These are phyloP conservation scores for Eleusine coracana DNA, from an alignment of 176 grass and related monocot species.

Conservation along the genomic window DNA sequence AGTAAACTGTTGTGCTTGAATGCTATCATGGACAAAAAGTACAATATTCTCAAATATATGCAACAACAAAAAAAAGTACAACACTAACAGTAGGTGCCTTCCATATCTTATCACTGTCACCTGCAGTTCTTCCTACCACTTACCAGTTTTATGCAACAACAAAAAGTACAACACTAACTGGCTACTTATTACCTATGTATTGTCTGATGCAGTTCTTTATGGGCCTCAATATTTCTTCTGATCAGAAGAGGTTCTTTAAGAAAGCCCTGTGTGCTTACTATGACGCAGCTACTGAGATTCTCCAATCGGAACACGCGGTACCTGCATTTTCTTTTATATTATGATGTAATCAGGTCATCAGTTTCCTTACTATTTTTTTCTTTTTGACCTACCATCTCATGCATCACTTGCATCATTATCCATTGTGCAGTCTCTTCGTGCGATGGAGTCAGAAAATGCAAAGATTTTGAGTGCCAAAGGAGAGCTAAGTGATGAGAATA, in stretches of 20 bases:
- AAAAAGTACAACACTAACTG: neutral
- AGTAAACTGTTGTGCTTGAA: neutral
- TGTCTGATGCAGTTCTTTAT: constrained; percentile 73
- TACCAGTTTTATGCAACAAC: too few species aligned
- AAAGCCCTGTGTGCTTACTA: constrained; percentile 87
- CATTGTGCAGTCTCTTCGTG: constrained; percentile 73
- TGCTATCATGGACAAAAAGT: constrained; percentile 12
- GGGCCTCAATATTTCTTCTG: constrained; percentile 79
- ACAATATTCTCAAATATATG: too few species aligned
- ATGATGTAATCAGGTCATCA: too few species aligned
- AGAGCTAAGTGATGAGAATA: constrained; percentile 85
- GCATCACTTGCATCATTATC: constrained; percentile 24
- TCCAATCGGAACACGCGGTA: constrained; percentile 89
- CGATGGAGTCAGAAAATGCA: constrained; percentile 91
- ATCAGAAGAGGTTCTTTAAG: constrained; percentile 97
- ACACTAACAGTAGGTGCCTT: neutral
- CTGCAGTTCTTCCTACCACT: neutral
- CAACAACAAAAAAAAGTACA: too few species aligned
- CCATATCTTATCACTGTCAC: constrained; percentile 1
- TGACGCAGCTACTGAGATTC: constrained; percentile 79
- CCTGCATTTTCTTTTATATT: constrained; percentile 29
- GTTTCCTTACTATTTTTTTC: constrained; percentile 24
- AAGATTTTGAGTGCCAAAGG: constrained; percentile 93
- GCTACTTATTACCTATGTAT: constrained; percentile 10
- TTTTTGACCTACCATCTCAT: neutral